Evolutionary conservation across 805 yeast genomes (phyloP).

Genomic region (Candida taoyuanica): DNA sequence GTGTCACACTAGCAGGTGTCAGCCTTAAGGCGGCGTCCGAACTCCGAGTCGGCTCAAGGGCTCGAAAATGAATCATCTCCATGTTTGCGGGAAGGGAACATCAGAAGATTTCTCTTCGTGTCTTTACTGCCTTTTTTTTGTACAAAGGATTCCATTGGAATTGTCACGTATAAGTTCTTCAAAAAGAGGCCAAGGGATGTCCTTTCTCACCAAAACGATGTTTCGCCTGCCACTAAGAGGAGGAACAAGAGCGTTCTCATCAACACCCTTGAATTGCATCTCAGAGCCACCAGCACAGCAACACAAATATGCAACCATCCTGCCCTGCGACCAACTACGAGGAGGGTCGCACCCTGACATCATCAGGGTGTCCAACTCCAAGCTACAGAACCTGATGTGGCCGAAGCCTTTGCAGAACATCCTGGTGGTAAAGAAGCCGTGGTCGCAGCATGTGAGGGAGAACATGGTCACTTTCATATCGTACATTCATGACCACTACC

Average conservation of each 20-base stretch:
- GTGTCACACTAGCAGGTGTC: background rate
- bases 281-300: constrained; percentile 28
- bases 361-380: constrained; percentile 51
- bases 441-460: constrained; percentile 56
- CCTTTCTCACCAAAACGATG: constrained; percentile 1
- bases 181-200: constrained; percentile 3
- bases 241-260: constrained; percentile 13
- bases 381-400: constrained; percentile 66
- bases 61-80: constrained; percentile 3
- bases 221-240: background rate
- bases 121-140: too few species aligned
- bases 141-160: too few species aligned
- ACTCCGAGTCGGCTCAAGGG: too few species aligned
- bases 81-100: constrained; percentile 2
- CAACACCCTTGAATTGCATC: constrained; percentile 14
- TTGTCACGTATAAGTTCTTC: too few species aligned
- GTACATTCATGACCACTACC: constrained; percentile 57
- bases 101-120: background rate
- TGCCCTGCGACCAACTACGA: constrained; percentile 29
- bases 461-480: constrained; percentile 65
- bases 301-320: constrained; percentile 28
- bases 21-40: background rate
- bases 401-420: constrained; percentile 68
- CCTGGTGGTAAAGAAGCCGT: constrained; percentile 79
- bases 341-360: constrained; percentile 43